phyloP scores from a whole-genome alignment of 2,329 filamentous ascomycete genomes.

The Xylaria sp. region DNA sequence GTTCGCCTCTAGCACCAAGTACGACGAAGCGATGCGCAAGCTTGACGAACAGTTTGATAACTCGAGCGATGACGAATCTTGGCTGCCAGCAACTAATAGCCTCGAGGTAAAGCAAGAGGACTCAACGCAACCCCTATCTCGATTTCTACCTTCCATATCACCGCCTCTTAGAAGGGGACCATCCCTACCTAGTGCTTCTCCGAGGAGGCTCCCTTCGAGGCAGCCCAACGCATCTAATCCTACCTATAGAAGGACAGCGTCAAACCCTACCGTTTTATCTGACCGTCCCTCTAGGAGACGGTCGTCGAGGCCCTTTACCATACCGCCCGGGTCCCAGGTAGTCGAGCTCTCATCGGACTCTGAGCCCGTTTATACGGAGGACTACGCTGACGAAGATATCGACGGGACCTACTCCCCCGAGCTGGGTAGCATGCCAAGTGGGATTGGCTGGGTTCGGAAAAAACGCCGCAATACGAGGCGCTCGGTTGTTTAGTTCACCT shows the following conservation, averaged over 20 bases:
- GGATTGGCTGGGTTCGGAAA: conserved; percentile 35
- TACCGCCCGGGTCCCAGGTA: conserved; percentile 47
- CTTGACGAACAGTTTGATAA: conserved; percentile 43
- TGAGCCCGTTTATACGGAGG: conserved; percentile 42
- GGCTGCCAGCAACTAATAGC: background rate
- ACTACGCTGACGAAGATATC: conserved; percentile 48
- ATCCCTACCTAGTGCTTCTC: background rate
- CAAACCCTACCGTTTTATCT: no score
- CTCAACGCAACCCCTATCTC: conserved; percentile 7
- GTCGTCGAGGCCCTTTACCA: conserved; percentile 30
- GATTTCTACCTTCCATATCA: conserved; percentile 34
- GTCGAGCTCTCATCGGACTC: conserved; percentile 45
- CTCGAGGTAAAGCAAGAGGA: conserved; percentile 16
- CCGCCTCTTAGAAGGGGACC: conserved; percentile 28
- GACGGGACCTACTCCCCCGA: conserved; percentile 44
- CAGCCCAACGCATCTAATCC: background rate
- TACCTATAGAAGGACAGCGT: background rate
- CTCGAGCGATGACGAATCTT: conserved; percentile 20
- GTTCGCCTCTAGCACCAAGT: conserved; percentile 43
- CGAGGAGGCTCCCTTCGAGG: background rate
- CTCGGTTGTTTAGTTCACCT: background rate
- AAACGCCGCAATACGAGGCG: conserved; percentile 11
- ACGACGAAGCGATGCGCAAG: conserved; percentile 52
- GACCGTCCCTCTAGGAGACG: background rate
- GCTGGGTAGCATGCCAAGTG: conserved; percentile 13